Evolutionary conservation across 805 yeast genomes (phyloP), one percentile per base, ranked within the genome.

Genomic region (Starmera quercuum): DNA sequence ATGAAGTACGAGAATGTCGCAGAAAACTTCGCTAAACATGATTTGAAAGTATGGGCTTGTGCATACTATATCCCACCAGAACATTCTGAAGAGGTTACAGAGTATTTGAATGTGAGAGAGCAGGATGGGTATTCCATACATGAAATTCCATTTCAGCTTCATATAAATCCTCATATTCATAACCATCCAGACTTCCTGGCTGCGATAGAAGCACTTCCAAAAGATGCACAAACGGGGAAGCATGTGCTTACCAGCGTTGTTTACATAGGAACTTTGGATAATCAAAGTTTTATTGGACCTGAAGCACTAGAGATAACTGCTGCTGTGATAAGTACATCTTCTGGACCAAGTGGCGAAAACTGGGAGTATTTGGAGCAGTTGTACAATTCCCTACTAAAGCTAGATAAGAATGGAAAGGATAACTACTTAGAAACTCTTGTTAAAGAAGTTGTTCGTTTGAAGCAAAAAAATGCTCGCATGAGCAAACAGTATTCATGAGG

Each of bases 81-180:
- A 34, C 53, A 71, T 33, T 87, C 80, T 0, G 53, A 56, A 5
- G 70, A 71, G 37, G 92, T 85, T 13, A 63, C 65, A 21, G 78
- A 71, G 12, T 81, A 85, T 45, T 64, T 88, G 32, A 95, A 88
- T 45, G 67, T 74, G 11, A 65, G 97, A 35, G 97, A 88, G 47
- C 87, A 86, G 54, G 87, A 86, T 49, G 97, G 97, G 0, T 88
- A 88, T 55, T 65, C 85, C 1, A 63, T 75, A 2, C 85, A 83
- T 42, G 57, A 65, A 16, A 78, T 86, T 4, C 75, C 74, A 5
- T 84, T 86, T 49, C 68, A 70, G 41, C 61, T 83, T 9, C 59
- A 64, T 12, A 44, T 48, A 12, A 45, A 45, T 6, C 41, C 37
- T 4, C 5, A 22, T 6, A 6, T 17, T 12, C 32, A 28, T 23